Evolutionary conservation across 2,329 filamentous ascomycete species (phyloP).

Genomic region (Epichloe hybrida): DNA sequence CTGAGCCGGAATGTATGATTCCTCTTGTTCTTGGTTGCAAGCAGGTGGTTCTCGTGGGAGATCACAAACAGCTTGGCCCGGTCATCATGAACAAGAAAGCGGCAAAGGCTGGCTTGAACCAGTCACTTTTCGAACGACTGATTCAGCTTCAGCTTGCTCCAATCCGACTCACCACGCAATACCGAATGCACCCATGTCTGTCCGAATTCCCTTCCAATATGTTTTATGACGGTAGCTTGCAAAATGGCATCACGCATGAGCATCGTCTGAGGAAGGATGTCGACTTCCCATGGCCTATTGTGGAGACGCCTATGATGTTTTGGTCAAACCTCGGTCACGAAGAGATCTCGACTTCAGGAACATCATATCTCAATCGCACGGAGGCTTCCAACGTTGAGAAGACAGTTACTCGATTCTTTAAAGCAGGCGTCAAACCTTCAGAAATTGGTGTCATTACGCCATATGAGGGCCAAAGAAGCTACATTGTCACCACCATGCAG

Average conservation of each 20-base stretch:
- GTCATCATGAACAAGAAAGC: constrained; percentile 99
- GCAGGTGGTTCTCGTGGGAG: constrained; percentile 95
- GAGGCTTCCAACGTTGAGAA: constrained; percentile 97
- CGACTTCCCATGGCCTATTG: constrained; percentile 95
- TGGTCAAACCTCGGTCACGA: constrained; percentile 97
- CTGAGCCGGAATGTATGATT: constrained; percentile 98
- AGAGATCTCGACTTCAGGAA: constrained; percentile 94
- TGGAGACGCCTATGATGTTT: constrained; percentile 98
- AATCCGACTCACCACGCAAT: constrained; percentile 91
- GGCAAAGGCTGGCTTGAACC: constrained; percentile 91
- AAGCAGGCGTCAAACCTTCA: constrained; percentile 84
- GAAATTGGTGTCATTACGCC: constrained; percentile 98
- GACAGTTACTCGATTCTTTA: constrained; percentile 96
- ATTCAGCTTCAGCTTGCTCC: constrained; percentile 84
- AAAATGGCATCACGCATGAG: constrained; percentile 87
- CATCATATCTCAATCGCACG: constrained; percentile 93
- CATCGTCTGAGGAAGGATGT: constrained; percentile 84
- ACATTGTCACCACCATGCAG: constrained; percentile 99
- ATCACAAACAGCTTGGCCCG: constrained; percentile 93
- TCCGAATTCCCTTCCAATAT: constrained; percentile 98
- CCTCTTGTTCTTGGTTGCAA: constrained; percentile 94
- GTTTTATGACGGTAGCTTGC: constrained; percentile 96
- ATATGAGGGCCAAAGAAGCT: constrained; percentile 95
- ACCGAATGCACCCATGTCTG: constrained; percentile 96
- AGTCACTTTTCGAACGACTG: constrained; percentile 94